These are phyloP conservation scores for Phytopythium chamaehyphon DNA, from an alignment of 352 stramenopile species.

Conservation along the genomic window DNA sequence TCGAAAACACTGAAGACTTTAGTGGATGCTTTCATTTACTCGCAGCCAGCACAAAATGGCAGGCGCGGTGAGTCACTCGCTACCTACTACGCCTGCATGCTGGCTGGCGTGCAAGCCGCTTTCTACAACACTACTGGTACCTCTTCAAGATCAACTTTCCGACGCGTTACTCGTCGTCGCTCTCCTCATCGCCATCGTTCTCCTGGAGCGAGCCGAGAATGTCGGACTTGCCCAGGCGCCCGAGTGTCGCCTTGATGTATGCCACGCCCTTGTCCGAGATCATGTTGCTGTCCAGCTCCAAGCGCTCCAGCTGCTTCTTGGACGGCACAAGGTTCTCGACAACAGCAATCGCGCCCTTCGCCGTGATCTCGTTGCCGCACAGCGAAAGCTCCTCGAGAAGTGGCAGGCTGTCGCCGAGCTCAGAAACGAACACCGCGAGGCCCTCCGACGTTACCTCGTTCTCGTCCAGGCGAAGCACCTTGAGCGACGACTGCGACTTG, in stretches of 20 bases:
- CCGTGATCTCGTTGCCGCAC: constrained; percentile 72
- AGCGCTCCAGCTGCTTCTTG: constrained; percentile 31
- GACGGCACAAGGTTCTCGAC: constrained; percentile 38
- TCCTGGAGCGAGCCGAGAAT: constrained; percentile 77
- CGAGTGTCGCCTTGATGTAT: constrained; percentile 38
- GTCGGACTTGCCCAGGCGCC: constrained; percentile 34
- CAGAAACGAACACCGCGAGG: constrained; percentile 27
- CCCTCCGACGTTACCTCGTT: constrained; percentile 77
- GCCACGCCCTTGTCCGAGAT: constrained; percentile 66
- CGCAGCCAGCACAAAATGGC: too few species aligned
- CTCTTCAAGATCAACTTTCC: not conserved
- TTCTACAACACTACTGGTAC: not conserved
- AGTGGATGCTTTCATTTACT: too few species aligned
- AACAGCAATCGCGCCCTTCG: constrained; percentile 59
- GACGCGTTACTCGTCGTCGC: constrained; percentile 22
- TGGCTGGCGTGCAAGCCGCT: too few species aligned
- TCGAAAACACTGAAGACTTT: too few species aligned
- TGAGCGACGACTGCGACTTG: constrained; percentile 39
- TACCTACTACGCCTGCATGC: too few species aligned
- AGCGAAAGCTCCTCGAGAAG: constrained; percentile 54
- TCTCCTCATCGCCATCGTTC: constrained; percentile 77
- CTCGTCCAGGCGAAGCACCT: constrained; percentile 72
- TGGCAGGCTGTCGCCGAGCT: constrained; percentile 24
- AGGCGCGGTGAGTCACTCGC: too few species aligned
- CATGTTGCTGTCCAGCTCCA: constrained; percentile 73